Conservation (phyloP, 306 rosid species). For the Cucumis sativus region Cucumber_9930_V3 NC_026659.2:23396501-23397000, state of each 20-base stretch:
- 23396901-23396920: background rate
- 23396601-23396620: slow-evolving; percentile 91
- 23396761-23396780: slow-evolving; percentile 84
- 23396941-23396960: background rate
- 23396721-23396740: slow-evolving; percentile 27
- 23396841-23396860: slow-evolving; percentile 34
- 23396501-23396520: slow-evolving; percentile 62
- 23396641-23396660: background rate
- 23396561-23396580: slow-evolving; percentile 71
- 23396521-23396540: slow-evolving; percentile 86
- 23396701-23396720: background rate
- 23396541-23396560: slow-evolving; percentile 81
- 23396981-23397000: no score
- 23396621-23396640: slow-evolving; percentile 31
- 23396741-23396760: slow-evolving; percentile 79
- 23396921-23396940: background rate
- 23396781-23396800: slow-evolving; percentile 94
- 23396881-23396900: background rate
- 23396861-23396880: background rate
- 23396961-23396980: no score
- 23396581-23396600: slow-evolving; percentile 67
- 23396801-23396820: slow-evolving; percentile 66
- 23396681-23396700: background rate
- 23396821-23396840: slow-evolving; percentile 92
- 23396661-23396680: slow-evolving; percentile 5